These are phyloP conservation scores for Cladosporium velox DNA, from an alignment of 2,329 filamentous ascomycete genomes.

Conservation along the genomic window DNA sequence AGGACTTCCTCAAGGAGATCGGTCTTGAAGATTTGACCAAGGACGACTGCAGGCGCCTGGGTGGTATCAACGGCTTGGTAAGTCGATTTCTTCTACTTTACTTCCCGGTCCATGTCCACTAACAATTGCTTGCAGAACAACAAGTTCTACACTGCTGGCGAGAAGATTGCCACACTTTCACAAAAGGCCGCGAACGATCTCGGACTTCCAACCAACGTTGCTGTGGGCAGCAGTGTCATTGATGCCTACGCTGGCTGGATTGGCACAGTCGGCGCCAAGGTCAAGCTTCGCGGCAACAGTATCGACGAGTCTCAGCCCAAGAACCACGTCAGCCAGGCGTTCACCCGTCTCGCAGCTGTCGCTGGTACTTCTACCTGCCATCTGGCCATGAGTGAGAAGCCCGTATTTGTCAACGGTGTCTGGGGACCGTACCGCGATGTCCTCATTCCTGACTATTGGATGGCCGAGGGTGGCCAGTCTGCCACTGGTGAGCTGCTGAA, in stretches of 20 bases:
- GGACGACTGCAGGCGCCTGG: constrained; percentile 89
- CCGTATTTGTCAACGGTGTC: constrained; percentile 91
- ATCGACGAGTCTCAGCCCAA: constrained; percentile 64
- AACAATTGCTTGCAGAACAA: constrained; percentile 70
- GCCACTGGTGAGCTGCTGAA: constrained; percentile 93
- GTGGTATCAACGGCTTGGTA: constrained; percentile 93
- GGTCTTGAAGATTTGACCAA: constrained; percentile 74
- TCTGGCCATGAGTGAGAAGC: constrained; percentile 88
- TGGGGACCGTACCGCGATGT: constrained; percentile 98
- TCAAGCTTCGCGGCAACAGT: constrained; percentile 62
- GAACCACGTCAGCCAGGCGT: constrained; percentile 90
- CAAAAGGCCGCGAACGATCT: constrained; percentile 81
- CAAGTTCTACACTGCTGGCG: constrained; percentile 85
- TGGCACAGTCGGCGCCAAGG: constrained; percentile 96
- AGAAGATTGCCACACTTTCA: constrained; percentile 82
- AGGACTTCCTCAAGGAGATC: constrained; percentile 85
- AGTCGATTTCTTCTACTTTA: constrained; percentile 33
- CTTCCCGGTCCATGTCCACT: constrained; percentile 25
- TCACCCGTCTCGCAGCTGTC: constrained; percentile 87
- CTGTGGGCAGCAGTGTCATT: constrained; percentile 94
- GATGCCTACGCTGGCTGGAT: constrained; percentile 99
- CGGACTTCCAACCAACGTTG: constrained; percentile 81
- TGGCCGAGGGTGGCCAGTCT: constrained; percentile 95
- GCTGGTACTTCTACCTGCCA: constrained; percentile 98
- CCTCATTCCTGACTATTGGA: constrained; percentile 87